Evolutionary conservation across 441 rosid species (phyloP), one percentile per base, ranked within the genome.

Genomic region (Populus hybrid): DNA sequence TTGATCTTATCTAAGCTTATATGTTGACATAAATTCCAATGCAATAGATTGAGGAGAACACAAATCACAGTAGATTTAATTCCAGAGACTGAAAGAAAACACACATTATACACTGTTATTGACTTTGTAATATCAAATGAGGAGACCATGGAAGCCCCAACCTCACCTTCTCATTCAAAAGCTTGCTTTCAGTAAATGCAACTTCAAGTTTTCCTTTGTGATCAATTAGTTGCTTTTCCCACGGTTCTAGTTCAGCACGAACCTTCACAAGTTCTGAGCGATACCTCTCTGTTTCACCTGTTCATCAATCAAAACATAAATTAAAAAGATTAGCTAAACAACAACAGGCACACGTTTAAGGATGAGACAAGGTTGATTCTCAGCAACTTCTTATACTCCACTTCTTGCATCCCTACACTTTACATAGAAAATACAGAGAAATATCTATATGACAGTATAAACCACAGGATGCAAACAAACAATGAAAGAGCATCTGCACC

Each of bases 161-260:
- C 40, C 78, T 33, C 78, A 95, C 98, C 99, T 94, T 95, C 75
- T 90, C 92, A 64, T 53, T 84, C 86, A 95, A 86, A 78, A 92
- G 97, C 83, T 90, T 91, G 74, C 89, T 88, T 80, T 93, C 97
- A 3, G 95, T 89, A 73, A 79, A 83, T 83, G 99, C 94, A 82
- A 94, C 98, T 75, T 93, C 98, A 84, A 91, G 90, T 80, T 90
- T 90, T 76, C 99, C 99, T 88, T 78, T 94, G 87, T 89, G 98
- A 83, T 86, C 93, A 82, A 94, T 94, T 82, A 94, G 75, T 76
- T 93, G 91, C 68, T 86, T 83, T 72, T 96, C 98, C 98, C 99
- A 96, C 40, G 99, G 99, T 82, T 96, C 94, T 82, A 96, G 74
- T 76, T 94, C 94, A 73, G 92, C 87, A 14, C 98, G 97, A 73